A percentile compares a stretch with the other conserved stretches of the same genome.
These are phyloP conservation scores for Penicillium fuscoglaucum DNA, from an alignment of 2,329 filamentous ascomycete genomes.

Conservation along the genomic window DNA sequence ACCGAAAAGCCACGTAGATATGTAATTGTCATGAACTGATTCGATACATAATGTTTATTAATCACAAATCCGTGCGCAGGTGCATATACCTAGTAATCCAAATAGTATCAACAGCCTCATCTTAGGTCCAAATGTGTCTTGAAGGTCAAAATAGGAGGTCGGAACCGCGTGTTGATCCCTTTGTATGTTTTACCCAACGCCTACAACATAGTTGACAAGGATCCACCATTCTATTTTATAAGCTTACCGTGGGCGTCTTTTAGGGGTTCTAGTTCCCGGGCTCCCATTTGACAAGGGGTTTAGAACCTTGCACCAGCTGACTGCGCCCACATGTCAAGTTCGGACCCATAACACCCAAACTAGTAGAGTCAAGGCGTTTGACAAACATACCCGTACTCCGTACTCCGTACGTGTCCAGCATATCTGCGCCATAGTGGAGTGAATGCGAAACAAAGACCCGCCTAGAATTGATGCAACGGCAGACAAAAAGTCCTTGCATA, in stretches of 20 bases:
- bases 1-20: not conserved
- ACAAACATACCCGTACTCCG: not conserved
- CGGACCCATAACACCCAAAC: not conserved
- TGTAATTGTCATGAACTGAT: not conserved
- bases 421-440: not conserved
- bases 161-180: not conserved
- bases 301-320: slow-evolving; percentile 7
- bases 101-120: not conserved
- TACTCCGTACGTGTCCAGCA: not conserved
- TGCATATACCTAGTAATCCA: not conserved
- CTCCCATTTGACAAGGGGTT: not conserved
- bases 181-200: not conserved
- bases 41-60: not conserved
- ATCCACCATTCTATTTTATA: not conserved
- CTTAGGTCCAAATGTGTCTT: not conserved
- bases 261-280: not conserved
- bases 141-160: not conserved
- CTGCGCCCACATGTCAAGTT: not conserved
- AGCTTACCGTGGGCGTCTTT: slow-evolving; percentile 1
- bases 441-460: not conserved
- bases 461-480: not conserved
- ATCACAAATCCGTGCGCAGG: not conserved
- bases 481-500: not conserved
- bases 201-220: slow-evolving; percentile 1
- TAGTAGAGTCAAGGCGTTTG: not conserved